Conservation (phyloP, 805 yeast genomes). For the Ogataea ramenticola region DNA sequence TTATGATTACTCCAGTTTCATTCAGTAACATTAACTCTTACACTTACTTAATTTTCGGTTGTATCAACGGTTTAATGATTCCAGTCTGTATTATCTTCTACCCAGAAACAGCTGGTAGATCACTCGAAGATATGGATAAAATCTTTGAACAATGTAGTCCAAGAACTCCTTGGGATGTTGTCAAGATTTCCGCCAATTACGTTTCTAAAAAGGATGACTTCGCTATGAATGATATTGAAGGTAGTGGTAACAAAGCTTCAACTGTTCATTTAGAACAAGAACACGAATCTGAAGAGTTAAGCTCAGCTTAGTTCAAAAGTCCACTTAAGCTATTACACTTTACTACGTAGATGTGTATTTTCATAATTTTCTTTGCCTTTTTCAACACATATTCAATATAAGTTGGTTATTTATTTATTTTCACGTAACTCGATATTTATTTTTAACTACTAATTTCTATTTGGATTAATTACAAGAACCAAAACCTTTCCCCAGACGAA, state of each 20-base stretch:
- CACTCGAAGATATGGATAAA: conserved; percentile 35
- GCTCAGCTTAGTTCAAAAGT: not conserved
- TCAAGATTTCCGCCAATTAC: conserved; percentile 14
- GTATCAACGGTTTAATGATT: conserved; percentile 23
- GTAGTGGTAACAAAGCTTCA: not conserved
- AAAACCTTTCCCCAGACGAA: too few species aligned
- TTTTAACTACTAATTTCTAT: too few species aligned
- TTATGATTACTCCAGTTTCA: conserved; percentile 34
- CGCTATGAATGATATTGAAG: not conserved
- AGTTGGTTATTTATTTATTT: too few species aligned
- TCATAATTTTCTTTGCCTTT: too few species aligned
- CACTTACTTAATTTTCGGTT: conserved; percentile 33
- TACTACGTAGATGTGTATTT: too few species aligned
- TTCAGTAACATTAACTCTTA: conserved; percentile 27
- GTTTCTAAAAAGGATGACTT: not conserved
- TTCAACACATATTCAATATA: too few species aligned
- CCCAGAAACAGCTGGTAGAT: conserved; percentile 34
- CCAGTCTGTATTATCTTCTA: conserved; percentile 28
- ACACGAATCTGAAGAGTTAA: not conserved
- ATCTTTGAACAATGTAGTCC: conserved; percentile 20
- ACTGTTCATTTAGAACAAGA: not conserved
- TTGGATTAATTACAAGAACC: too few species aligned
- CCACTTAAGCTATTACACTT: too few species aligned
- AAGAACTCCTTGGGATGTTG: conserved; percentile 29
- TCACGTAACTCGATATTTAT: too few species aligned